These are phyloP conservation scores for Lecanosticta acicola DNA, from an alignment of 2,329 filamentous ascomycete species.

Conservation along the genomic window DNA sequence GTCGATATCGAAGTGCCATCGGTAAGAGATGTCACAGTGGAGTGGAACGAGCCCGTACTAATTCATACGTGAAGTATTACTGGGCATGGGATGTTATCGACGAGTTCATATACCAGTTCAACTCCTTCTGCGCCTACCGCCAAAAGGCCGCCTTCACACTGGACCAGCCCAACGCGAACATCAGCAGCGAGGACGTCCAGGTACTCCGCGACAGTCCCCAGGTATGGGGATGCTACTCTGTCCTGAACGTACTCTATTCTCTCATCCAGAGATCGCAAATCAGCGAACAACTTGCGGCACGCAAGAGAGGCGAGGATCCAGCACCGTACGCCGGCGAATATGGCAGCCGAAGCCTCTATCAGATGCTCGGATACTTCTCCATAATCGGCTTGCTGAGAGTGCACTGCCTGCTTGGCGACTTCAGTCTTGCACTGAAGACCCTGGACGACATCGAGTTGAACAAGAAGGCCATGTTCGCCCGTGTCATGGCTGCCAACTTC, in stretches of 20 bases:
- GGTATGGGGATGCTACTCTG: conserved; percentile 99
- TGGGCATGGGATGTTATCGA: conserved; percentile 99
- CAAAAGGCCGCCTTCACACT: conserved; percentile 75
- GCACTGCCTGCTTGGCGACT: conserved; percentile 94
- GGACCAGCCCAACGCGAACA: conserved; percentile 38
- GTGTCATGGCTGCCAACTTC: conserved; percentile 99
- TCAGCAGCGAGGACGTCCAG: conserved; percentile 88
- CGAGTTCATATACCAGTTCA: conserved; percentile 99
- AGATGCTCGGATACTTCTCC: conserved; percentile 98
- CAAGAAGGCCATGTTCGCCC: conserved; percentile 99
- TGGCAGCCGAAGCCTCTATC: conserved; percentile 86
- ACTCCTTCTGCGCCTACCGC: conserved; percentile 96
- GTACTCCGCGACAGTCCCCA: conserved; percentile 94
- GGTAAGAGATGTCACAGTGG: conserved; percentile 50
- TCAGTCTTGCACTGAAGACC: conserved; percentile 96
- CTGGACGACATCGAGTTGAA: conserved; percentile 99
- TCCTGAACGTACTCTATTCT: conserved; percentile 98
- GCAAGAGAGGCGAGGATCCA: conserved; percentile 89
- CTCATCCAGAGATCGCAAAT: conserved; percentile 98
- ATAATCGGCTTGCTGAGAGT: conserved; percentile 96
- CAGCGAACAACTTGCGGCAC: conserved; percentile 90
- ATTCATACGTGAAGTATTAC: conserved; percentile 65
- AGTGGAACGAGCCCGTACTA: conserved; percentile 4
- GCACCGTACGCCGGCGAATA: conserved; percentile 88
- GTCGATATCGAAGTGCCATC: conserved; percentile 95